phyloP scores from a whole-genome alignment of 495 filamentous ascomycete genomes.

The Geopyxis carbonaria region DNA sequence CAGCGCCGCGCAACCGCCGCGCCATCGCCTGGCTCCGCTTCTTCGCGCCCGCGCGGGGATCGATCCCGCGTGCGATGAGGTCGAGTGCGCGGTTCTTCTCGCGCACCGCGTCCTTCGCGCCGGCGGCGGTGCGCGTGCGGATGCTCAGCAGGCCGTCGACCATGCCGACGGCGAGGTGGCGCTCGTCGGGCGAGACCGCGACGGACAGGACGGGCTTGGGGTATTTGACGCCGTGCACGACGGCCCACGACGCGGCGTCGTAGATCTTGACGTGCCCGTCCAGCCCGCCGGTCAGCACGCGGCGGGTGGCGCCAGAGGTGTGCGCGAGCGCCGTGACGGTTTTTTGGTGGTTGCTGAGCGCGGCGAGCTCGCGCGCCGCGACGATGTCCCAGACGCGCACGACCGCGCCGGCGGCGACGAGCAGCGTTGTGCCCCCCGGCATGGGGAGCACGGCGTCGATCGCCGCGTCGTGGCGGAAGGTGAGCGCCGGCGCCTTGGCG shows the following conservation, averaged over 20 bases:
- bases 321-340: constrained; percentile 68
- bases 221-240: constrained; percentile 84
- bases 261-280: constrained; percentile 96
- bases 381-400: constrained; percentile 90
- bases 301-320: constrained; percentile 39
- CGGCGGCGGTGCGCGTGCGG: constrained; percentile 66
- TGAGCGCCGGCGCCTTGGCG: constrained; percentile 52
- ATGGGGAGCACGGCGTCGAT: constrained; percentile 76
- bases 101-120: constrained; percentile 50
- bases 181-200: constrained; percentile 57
- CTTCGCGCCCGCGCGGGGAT: constrained; percentile 51
- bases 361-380: constrained; percentile 66
- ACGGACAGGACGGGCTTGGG: constrained; percentile 74
- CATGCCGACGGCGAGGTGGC: constrained; percentile 87
- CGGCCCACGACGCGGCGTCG: constrained; percentile 79
- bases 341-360: constrained; percentile 92
- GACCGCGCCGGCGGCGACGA: constrained; percentile 70
- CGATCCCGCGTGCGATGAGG: constrained; percentile 67
- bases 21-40: constrained; percentile 52
- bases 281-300: constrained; percentile 70
- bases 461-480: constrained; percentile 77
- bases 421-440: constrained; percentile 65
- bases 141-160: constrained; percentile 77
- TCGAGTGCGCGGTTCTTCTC: constrained; percentile 67
- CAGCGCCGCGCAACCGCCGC: constrained; percentile 53